A percentile compares a stretch with the other conserved stretches of the same genome.
Evolutionary conservation across 768 basidiomycete genomes (phyloP).

Genomic region (Calvatia gigantea): DNA sequence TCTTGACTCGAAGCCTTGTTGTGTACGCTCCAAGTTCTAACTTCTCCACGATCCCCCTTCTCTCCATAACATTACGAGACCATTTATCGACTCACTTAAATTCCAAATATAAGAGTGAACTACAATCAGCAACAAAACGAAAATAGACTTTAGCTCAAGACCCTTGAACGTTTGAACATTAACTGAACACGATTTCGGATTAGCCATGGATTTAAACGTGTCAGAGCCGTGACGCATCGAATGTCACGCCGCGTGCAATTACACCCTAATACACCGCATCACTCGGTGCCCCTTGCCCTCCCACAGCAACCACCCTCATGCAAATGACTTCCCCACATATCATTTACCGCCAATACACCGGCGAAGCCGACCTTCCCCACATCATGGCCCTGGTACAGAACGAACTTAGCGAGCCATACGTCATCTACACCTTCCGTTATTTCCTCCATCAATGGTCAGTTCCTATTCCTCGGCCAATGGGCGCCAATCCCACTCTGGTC

Average conservation of each 20-base stretch:
- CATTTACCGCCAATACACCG: slow-evolving; percentile 68
- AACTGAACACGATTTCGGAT: too few relatives aligned
- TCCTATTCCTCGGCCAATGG: not conserved
- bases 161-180: too few relatives aligned
- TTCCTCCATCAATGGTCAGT: slow-evolving; percentile 94
- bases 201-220: too few relatives aligned
- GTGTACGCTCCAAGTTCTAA: not conserved
- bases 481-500: slow-evolving; percentile 17
- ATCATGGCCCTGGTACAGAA: slow-evolving; percentile 87
- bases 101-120: not conserved
- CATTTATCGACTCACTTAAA: too few relatives aligned
- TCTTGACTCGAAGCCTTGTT: not conserved
- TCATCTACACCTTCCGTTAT: slow-evolving; percentile 95
- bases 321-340: slow-evolving; percentile 30
- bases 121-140: not conserved
- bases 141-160: too few relatives aligned
- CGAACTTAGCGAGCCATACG: slow-evolving; percentile 94
- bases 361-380: slow-evolving; percentile 74
- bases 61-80: too few relatives aligned
- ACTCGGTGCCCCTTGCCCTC: slow-evolving; percentile 15
- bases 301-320: slow-evolving; percentile 13
- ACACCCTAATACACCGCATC: not conserved
- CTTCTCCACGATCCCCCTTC: too few relatives aligned
- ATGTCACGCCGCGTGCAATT: not conserved
- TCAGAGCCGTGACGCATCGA: slow-evolving; percentile 5